Base-by-base conservation (phyloP, 2,329 filamentous ascomycete species). In the Alternaria gansuensis region DNA sequence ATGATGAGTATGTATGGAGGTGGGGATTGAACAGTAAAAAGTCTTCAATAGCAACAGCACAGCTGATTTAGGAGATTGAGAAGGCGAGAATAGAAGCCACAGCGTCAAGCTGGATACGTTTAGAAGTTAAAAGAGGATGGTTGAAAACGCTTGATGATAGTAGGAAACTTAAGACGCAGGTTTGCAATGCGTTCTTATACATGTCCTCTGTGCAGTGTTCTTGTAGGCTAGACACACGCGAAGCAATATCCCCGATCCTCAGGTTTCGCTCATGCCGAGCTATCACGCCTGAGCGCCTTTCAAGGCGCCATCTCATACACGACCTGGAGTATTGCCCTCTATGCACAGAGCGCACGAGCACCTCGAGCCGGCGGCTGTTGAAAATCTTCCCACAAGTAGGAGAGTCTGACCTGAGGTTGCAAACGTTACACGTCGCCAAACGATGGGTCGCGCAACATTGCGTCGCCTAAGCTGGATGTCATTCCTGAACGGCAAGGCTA, bases 31-130 rank as follows among this genome's bases (percentile, higher is more conserved):
- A 45, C 10, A 14, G 39, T 49, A 23, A 43, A 57, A 46, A 59
- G 53, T 45, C n/a, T 33, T 34, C 10, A 43, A 50, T 36, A 59
- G 37, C 9, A 49, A 68, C 70, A 75, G 72, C 66, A 59, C 70
- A 64, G 72, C 71, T 74, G 71, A 59, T 39, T 33, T 24, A 59
- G 48, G 26, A 37, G 57, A 55, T 17, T 53, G 59, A 57, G 48
- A 51, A 60, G 44, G 48, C 60, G 62, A 50, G 57, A 61, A 44
- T 37, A 21, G 57, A 59, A 59, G 37, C 46, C 57, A 62, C 68
- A 74, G 72, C 72, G 65, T 75, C 73, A 70, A 75, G 72, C 71
- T 59, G 64, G 64, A 62, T 40, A 55, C 45, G 44, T 60, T 41
- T 59, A 48, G 10, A 48, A 17, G 37, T 40, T 44, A 33, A 49